Evolutionary conservation across 805 yeast species (phyloP).

Genomic region (Cyberlindnera amylophila): DNA sequence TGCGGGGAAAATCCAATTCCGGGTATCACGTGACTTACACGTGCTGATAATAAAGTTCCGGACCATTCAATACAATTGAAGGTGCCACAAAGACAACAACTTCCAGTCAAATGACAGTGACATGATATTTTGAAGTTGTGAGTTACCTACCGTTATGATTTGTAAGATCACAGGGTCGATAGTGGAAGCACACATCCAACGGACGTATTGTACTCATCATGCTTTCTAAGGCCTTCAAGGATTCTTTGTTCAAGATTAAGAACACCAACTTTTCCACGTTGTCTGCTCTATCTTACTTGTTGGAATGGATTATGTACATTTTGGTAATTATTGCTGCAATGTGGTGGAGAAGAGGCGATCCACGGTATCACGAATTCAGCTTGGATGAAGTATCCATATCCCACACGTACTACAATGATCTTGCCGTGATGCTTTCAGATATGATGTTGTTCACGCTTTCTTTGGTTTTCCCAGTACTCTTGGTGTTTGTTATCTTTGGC

Average conservation of each 20-base stretch:
- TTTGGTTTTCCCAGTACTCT: constrained; percentile 32
- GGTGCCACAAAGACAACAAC: no score
- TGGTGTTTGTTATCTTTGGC: constrained; percentile 22
- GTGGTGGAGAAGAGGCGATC: constrained; percentile 33
- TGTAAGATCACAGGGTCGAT: no score
- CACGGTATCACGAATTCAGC: constrained; percentile 40
- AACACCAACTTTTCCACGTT: constrained; percentile 27
- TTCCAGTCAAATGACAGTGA: no score
- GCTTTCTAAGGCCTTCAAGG: constrained; percentile 12
- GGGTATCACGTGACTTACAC: constrained; percentile 1
- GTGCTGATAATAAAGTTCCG: no score
- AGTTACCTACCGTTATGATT: no score
- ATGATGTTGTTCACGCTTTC: constrained; percentile 30
- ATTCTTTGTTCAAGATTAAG: constrained; percentile 25
- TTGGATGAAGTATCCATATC: constrained; percentile 31
- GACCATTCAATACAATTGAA: no score
- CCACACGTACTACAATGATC: constrained; percentile 34
- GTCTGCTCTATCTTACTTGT: constrained; percentile 28
- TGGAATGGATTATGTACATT: constrained; percentile 32
- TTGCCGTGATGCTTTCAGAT: constrained; percentile 30
- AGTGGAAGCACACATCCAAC: no score
- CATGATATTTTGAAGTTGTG: no score
- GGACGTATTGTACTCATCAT: no score
- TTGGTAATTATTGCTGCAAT: constrained; percentile 14
- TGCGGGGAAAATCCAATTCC: not conserved